A percentile compares a stretch with the other conserved stretches of the same genome.
phyloP scores from a whole-genome alignment of 2,329 filamentous ascomycete genomes.

The Fusarium denticulatum region DNA sequence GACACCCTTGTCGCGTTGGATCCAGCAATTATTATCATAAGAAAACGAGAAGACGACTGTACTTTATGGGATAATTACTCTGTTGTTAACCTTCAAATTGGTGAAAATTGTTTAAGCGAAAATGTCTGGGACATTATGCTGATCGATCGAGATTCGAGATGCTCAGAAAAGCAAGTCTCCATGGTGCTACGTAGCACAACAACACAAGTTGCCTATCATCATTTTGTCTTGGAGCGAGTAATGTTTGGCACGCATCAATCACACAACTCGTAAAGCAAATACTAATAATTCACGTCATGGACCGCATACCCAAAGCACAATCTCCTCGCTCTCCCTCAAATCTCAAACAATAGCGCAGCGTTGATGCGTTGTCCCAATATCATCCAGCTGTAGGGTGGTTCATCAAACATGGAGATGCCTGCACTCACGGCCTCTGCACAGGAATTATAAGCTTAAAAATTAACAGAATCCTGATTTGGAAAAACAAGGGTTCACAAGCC shows the following conservation, averaged over 20 bases:
- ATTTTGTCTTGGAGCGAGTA: neutral
- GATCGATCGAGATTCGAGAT: neutral
- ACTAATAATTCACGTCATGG: neutral
- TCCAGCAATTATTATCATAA: neutral
- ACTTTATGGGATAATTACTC: fast-evolving
- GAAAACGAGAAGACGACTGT: neutral
- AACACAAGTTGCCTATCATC: neutral
- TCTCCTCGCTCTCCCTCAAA: neutral
- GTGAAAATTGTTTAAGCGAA: neutral
- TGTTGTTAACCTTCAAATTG: neutral
- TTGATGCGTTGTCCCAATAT: neutral
- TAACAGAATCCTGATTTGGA: neutral
- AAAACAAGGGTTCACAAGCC: neutral
- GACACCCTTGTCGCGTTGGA: neutral
- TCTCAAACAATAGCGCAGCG: neutral
- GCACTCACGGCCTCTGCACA: neutral
- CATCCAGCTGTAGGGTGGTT: slow-evolving; percentile 6
- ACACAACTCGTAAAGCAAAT: neutral
- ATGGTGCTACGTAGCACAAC: neutral
- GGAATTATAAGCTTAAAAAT: slow-evolving; percentile 5
- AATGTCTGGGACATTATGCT: neutral
- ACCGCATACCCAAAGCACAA: fast-evolving
- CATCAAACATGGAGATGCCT: neutral
- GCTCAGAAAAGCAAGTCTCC: neutral
- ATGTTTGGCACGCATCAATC: neutral